Evolutionary conservation across 176 grass and related monocot species (phyloP).

Genomic region (Oryza australiensis): DNA sequence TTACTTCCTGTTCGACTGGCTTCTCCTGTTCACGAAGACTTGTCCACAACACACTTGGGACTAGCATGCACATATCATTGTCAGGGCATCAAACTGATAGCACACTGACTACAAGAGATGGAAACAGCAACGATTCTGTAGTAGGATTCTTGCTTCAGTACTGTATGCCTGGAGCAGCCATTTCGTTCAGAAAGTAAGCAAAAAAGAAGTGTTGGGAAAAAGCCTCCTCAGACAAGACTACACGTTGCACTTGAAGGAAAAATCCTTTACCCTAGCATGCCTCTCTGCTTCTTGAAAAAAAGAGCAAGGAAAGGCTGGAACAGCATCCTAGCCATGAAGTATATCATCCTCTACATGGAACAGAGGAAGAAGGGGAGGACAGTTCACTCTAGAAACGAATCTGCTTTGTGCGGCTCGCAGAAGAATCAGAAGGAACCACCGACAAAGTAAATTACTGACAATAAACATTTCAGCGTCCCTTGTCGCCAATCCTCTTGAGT

Average conservation of each 20-base stretch:
- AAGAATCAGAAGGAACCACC: constrained; percentile 8
- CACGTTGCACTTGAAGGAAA: constrained; percentile 37
- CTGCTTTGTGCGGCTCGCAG: constrained; percentile 9
- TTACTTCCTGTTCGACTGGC: constrained; percentile 31
- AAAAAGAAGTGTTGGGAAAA: constrained; percentile 1
- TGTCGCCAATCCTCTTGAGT: constrained; percentile 52
- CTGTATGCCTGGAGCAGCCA: constrained; percentile 34
- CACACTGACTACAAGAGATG: constrained; percentile 34
- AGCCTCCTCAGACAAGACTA: constrained; percentile 43
- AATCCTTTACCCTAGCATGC: constrained; percentile 16
- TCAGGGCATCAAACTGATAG: constrained; percentile 44
- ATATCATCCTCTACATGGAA: constrained; percentile 14
- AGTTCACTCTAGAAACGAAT: constrained; percentile 7
- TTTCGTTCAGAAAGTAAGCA: constrained; percentile 34
- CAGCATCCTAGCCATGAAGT: constrained; percentile 10
- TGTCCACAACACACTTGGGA: neutral
- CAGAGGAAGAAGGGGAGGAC: constrained; percentile 7
- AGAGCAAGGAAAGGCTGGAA: constrained; percentile 36
- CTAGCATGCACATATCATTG: constrained; percentile 39
- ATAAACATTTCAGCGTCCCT: constrained; percentile 27
- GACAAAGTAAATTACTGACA: neutral
- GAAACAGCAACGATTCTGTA: constrained; percentile 30
- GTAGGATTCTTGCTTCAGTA: constrained; percentile 43
- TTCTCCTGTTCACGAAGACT: constrained; percentile 38
- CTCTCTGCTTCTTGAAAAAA: constrained; percentile 17